Conservation (phyloP, 805 yeast species). For the Ogataea trehalophila region DNA sequence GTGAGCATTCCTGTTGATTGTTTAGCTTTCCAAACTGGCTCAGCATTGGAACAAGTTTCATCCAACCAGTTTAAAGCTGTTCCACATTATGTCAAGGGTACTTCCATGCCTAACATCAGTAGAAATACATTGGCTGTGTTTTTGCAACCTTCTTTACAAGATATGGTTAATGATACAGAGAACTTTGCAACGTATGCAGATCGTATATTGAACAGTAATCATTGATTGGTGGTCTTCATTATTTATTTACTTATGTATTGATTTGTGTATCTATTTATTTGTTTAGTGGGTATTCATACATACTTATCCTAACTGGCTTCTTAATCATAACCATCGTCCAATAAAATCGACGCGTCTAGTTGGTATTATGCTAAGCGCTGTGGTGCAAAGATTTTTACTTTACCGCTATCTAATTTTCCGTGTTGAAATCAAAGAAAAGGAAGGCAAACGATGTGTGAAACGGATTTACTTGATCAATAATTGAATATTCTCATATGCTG, state of each 20-base stretch:
- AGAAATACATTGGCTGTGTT: constrained; percentile 59
- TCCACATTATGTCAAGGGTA: constrained; percentile 51
- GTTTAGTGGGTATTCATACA: background rate
- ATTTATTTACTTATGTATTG: background rate
- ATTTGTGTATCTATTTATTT: background rate
- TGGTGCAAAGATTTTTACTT: too few relatives aligned
- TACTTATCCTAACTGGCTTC: too few relatives aligned
- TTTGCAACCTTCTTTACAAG: constrained; percentile 55
- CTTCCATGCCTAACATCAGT: constrained; percentile 31
- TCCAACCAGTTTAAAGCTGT: constrained; percentile 49
- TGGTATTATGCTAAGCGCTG: too few relatives aligned
- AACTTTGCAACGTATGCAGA: constrained; percentile 47
- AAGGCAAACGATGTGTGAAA: too few relatives aligned
- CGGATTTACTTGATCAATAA: too few relatives aligned
- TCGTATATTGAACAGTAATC: constrained; percentile 37
- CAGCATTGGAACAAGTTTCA: constrained; percentile 49
- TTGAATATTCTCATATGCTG: background rate
- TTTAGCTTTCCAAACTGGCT: constrained; percentile 58
- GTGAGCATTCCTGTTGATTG: constrained; percentile 52
- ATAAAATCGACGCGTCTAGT: too few relatives aligned
- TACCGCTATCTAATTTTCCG: too few relatives aligned
- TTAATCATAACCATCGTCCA: too few relatives aligned
- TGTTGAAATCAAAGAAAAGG: too few relatives aligned
- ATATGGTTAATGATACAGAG: constrained; percentile 38
- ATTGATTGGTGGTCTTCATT: constrained; percentile 17